These are phyloP conservation scores for Geotrichum aggregatum DNA, from an alignment of 1,139 yeast genomes.

Conservation along the genomic window DNA sequence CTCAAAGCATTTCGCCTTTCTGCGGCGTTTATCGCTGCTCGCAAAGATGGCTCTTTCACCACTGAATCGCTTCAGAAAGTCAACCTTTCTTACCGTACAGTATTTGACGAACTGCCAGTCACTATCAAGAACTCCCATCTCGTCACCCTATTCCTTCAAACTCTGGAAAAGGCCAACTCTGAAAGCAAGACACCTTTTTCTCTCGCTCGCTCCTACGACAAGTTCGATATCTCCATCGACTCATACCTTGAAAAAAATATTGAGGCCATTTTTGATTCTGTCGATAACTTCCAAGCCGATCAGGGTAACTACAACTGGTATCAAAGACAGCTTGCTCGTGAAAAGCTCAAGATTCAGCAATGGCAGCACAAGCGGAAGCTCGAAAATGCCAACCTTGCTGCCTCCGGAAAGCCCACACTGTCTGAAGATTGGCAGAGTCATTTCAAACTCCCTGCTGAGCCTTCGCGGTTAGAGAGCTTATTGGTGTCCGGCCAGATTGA, in stretches of 20 bases:
- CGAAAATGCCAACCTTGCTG: constrained; percentile 59
- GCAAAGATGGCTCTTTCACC: constrained; percentile 51
- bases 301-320: constrained; percentile 75
- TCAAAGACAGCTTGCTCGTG: constrained; percentile 73
- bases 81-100: constrained; percentile 61
- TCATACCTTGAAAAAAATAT: constrained; percentile 46
- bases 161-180: constrained; percentile 29
- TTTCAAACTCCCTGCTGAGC: constrained; percentile 69
- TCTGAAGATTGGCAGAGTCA: constrained; percentile 57
- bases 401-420: constrained; percentile 53
- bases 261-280: constrained; percentile 67
- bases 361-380: constrained; percentile 71
- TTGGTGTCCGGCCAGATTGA: constrained; percentile 67
- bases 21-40: constrained; percentile 55
- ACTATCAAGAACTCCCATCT: constrained; percentile 58
- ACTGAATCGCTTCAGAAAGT: constrained; percentile 59
- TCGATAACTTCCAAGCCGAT: constrained; percentile 76
- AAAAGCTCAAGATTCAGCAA: constrained; percentile 62
- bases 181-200: constrained; percentile 16
- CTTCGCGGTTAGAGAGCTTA: constrained; percentile 71
- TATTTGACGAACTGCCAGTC: constrained; percentile 71
- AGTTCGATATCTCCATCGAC: constrained; percentile 44
- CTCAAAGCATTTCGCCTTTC: constrained; percentile 70
- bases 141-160: constrained; percentile 43
- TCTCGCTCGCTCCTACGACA: constrained; percentile 33